Base-by-base conservation (phyloP, 2,329 filamentous ascomycete species). In the Fusarium cicatricum region DNA sequence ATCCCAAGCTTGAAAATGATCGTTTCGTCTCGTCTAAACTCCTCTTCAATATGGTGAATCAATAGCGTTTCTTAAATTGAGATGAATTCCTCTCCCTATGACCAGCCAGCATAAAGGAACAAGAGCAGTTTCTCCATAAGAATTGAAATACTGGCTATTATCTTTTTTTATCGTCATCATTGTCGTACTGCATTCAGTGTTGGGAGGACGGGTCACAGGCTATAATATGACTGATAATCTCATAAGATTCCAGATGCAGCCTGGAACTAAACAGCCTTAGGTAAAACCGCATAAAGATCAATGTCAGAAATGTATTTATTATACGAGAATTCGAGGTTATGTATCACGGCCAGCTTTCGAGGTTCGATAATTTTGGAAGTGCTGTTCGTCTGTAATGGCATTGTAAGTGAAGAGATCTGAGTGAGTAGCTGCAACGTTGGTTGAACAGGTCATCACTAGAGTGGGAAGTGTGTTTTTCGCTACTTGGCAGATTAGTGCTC, bases 161-260 rank as follows among this genome's bases (percentile, higher is more conserved):
- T 60, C 38, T 19, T 29, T 50, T 58, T 19, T 52, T 49, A 43
- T 51, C 49, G 50, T 50, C 43, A 42, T 49, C 52, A 54, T 58
- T 39, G 60, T 67, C 8, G 52, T 36, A 67, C 64, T 36, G 41
- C 46, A 52, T 52, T 42, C 37, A 60, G 41, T 43, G 46, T 61
- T 46, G 23, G n/a, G 19, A 38, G 43, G 45, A 9, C 9, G 23
- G 23, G 9, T 10, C 23, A 26, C 9, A 26, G 9, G 23, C 23
- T 26, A 26, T 8, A 21, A 4, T 7, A 7, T 4, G 21, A 26
- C 23, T 26, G 9, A 26, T 26, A 21, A 7, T 7, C 21, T 26
- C 21, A 23, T 8, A 10, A 26, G 6, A 26, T 26, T 26, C 23
- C 9, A 26, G 23, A 26, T 4, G 23, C 9, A 10, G 23, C 9